phyloP scores from a whole-genome alignment of 306 rosid genomes.

The Oxytropis ochrocephala region DNA sequence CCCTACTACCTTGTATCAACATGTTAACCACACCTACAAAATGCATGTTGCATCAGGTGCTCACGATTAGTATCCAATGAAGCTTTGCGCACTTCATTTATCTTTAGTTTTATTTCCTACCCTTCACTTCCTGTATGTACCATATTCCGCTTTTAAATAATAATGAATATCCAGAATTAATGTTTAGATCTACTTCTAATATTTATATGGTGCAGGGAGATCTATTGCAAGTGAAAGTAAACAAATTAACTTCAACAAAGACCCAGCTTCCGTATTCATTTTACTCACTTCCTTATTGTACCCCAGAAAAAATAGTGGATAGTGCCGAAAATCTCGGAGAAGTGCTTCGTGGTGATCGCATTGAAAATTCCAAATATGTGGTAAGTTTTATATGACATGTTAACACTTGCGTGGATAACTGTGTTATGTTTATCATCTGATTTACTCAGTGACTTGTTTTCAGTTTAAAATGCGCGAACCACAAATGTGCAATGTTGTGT shows the following conservation, averaged over 20 bases:
- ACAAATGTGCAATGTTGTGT: slow-evolving; percentile 73
- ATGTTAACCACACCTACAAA: not conserved
- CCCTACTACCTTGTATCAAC: not conserved
- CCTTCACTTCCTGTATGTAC: not conserved
- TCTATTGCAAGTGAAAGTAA: slow-evolving; percentile 85
- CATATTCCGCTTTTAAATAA: not conserved
- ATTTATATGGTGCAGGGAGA: slow-evolving; percentile 65
- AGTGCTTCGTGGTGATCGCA: slow-evolving; percentile 98
- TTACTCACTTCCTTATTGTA: slow-evolving; percentile 79
- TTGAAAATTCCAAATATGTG: slow-evolving; percentile 81
- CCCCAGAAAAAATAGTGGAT: slow-evolving; percentile 63
- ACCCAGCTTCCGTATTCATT: slow-evolving; percentile 93
- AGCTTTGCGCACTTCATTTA: not conserved
- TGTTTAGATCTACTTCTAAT: slow-evolving; percentile 5
- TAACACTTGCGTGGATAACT: not conserved
- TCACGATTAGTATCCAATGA: not conserved
- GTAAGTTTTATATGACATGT: slow-evolving; percentile 39
- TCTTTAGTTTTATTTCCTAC: not conserved
- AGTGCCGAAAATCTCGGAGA: slow-evolving; percentile 96
- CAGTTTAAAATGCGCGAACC: slow-evolving; percentile 97
- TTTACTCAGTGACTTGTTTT: slow-evolving; percentile 14
- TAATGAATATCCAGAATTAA: not conserved
- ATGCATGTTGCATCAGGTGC: not conserved
- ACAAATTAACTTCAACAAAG: slow-evolving; percentile 83
- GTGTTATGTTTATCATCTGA: slow-evolving; percentile 15